A percentile compares a stretch with the other conserved stretches of the same genome.
Evolutionary conservation across 2,329 filamentous ascomycete genomes (phyloP).

Genomic region (Xylaria sp.): DNA sequence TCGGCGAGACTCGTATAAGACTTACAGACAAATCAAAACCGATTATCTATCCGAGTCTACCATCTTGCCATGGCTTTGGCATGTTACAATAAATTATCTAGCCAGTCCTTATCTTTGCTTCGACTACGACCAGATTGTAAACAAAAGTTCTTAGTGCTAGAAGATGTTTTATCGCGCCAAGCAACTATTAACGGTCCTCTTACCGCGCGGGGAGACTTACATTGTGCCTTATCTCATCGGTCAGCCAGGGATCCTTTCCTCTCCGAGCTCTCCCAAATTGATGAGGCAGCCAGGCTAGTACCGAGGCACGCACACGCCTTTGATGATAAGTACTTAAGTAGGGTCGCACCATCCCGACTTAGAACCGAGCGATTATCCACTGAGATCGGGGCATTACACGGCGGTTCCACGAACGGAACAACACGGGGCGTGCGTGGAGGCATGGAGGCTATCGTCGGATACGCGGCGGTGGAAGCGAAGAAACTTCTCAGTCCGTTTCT

Average conservation of each 20-base stretch:
- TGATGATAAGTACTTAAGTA: no score
- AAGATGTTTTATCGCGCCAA: not conserved
- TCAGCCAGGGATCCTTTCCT: not conserved
- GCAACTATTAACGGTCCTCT: not conserved
- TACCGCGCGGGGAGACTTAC: not conserved
- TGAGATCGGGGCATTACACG: constrained; percentile 18
- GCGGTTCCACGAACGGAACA: not conserved
- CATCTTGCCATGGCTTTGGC: not conserved
- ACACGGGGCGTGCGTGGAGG: constrained; percentile 10
- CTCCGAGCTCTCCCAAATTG: not conserved
- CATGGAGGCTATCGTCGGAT: constrained; percentile 15
- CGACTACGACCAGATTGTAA: not conserved
- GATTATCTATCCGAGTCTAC: not conserved
- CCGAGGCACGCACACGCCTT: no score
- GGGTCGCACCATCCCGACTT: not conserved
- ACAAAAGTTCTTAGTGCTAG: not conserved
- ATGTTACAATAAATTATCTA: no score
- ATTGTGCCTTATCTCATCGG: not conserved
- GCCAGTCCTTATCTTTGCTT: not conserved
- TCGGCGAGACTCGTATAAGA: constrained; percentile 2
- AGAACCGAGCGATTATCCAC: constrained; percentile 13
- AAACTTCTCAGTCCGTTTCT: not conserved
- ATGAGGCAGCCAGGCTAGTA: not conserved
- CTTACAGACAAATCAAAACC: not conserved
- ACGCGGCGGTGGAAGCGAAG: constrained; percentile 23